phyloP scores from a whole-genome alignment of 2,329 filamentous ascomycete species.

The Trichoderma harzianum region DNA sequence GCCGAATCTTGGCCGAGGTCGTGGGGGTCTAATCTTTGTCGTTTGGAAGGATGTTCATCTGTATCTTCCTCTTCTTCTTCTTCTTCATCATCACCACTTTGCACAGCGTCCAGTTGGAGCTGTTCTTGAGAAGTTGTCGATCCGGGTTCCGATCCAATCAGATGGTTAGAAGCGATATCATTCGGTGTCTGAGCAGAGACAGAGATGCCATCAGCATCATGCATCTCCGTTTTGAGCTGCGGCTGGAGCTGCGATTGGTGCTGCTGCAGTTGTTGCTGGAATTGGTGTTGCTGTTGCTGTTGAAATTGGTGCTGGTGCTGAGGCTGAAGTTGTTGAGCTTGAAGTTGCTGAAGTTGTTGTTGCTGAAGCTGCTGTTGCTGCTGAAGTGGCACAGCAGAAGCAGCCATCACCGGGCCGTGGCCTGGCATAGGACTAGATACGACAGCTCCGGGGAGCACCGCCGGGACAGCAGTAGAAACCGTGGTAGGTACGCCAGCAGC shows the following conservation, averaged over 20 bases:
- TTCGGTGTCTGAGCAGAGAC: background rate
- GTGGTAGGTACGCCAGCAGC: background rate
- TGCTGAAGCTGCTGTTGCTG: constrained; percentile 17
- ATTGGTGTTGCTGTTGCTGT: background rate
- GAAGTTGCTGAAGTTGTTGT: background rate
- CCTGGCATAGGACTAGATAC: background rate
- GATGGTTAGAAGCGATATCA: constrained; percentile 2
- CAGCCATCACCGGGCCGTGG: background rate
- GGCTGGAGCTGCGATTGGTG: background rate
- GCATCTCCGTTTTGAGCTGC: background rate
- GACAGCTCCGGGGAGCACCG: background rate
- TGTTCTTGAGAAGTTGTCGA: constrained; percentile 15
- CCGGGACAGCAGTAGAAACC: background rate
- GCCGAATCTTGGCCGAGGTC: constrained; percentile 24
- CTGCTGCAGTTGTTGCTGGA: background rate
- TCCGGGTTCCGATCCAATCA: constrained; percentile 3
- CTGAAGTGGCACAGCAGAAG: constrained; percentile 12
- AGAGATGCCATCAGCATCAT: constrained; percentile 1
- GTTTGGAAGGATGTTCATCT: constrained; percentile 39
- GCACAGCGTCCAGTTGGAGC: constrained; percentile 10
- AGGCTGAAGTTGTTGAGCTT: constrained; percentile 15
- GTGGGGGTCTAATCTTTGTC: constrained; percentile 36
- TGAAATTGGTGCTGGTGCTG: background rate
- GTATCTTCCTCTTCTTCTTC: constrained; percentile 22
- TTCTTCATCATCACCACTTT: constrained; percentile 27